phyloP scores from a whole-genome alignment of 331 rosid genomes.

The Malus hybrid region DNA sequence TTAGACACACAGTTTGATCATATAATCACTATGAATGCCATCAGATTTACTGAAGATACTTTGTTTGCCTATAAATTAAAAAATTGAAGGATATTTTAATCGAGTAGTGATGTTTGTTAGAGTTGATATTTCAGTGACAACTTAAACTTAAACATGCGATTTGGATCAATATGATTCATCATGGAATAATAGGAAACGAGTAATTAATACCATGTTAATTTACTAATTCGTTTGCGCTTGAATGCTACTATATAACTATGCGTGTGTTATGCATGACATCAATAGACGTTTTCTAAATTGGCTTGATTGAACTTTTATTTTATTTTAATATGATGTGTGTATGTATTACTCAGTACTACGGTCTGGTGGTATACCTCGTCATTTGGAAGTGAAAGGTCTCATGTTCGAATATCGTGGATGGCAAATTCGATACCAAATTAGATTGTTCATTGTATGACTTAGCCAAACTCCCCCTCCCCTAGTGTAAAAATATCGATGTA shows the following conservation, averaged over 20 bases:
- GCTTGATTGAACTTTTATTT: neutral
- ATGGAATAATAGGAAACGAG: neutral
- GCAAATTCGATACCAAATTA: too few species aligned
- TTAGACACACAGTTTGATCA: neutral
- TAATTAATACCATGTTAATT: too few species aligned
- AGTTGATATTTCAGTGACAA: neutral
- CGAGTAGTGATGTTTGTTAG: neutral
- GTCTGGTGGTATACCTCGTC: too few species aligned
- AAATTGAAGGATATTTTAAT: too few species aligned
- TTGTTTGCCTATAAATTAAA: neutral
- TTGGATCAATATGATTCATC: neutral
- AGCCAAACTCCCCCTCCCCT: too few species aligned
- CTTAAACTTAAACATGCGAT: neutral
- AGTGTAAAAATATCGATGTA: too few species aligned
- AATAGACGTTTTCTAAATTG: neutral
- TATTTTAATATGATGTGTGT: neutral
- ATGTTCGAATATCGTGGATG: too few species aligned
- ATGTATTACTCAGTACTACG: too few species aligned
- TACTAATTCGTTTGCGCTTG: neutral
- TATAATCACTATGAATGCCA: neutral
- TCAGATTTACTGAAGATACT: neutral
- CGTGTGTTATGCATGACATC: neutral
- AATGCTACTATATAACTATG: neutral
- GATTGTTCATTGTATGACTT: too few species aligned
- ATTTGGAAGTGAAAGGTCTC: fast-evolving